phyloP scores from a whole-genome alignment of 2,329 filamentous ascomycete genomes.

The Fusarium pseudocircinatum region DNA sequence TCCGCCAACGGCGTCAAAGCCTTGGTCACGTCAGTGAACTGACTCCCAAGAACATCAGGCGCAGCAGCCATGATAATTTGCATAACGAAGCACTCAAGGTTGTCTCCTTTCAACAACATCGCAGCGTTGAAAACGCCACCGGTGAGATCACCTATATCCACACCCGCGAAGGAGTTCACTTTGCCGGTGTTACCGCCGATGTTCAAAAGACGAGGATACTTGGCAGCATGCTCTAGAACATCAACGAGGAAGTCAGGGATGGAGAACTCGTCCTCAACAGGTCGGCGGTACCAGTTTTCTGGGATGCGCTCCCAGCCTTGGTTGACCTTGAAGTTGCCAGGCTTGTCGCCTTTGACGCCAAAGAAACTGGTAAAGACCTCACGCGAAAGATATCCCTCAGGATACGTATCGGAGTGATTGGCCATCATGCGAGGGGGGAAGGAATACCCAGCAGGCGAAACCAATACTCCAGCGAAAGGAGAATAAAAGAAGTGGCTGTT shows the following conservation, averaged over 20 bases:
- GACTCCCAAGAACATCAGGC: constrained; percentile 2
- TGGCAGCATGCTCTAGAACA: not conserved
- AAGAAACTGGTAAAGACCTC: constrained; percentile 9
- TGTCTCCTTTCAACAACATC: constrained; percentile 56
- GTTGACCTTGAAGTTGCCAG: constrained; percentile 10
- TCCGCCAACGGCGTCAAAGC: not conserved
- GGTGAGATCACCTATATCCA: constrained; percentile 44
- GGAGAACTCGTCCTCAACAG: not conserved
- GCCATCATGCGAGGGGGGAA: constrained; percentile 13
- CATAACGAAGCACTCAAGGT: constrained; percentile 53
- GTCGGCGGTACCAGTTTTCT: constrained; percentile 7
- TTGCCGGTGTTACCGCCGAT: constrained; percentile 4
- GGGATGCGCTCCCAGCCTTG: constrained; percentile 12
- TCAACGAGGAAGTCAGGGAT: not conserved
- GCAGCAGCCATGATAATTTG: constrained; percentile 44
- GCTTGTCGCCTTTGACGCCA: not conserved
- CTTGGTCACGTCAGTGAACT: constrained; percentile 4
- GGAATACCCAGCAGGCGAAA: constrained; percentile 2
- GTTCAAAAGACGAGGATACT: not conserved
- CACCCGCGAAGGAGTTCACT: not conserved
- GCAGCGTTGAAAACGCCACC: constrained; percentile 55
- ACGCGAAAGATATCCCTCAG: not conserved
- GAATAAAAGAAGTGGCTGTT: constrained; percentile 12
- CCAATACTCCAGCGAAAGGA: not conserved
- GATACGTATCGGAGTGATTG: constrained; percentile 4